Conservation (phyloP, 257 asterid species). For the Salvia rosmarinus region DNA sequence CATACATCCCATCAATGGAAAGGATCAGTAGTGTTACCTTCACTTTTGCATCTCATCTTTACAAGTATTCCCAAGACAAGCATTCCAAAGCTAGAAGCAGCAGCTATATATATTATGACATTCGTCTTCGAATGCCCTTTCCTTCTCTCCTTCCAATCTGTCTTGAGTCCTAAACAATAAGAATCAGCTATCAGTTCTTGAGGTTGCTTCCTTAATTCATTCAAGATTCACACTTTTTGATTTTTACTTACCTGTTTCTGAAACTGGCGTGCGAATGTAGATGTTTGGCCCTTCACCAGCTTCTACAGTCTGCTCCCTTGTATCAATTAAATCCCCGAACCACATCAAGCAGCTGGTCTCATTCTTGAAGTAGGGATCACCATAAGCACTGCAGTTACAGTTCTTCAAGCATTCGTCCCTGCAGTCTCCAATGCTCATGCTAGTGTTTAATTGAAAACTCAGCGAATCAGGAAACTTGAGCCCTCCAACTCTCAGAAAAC, state of each 20-base stretch:
- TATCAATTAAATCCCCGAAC: constrained; percentile 31
- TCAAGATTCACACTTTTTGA: neutral
- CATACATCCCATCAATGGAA: neutral
- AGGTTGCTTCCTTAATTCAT: neutral
- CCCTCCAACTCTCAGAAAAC: constrained; percentile 20
- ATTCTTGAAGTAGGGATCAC: constrained; percentile 3
- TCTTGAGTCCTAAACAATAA: neutral
- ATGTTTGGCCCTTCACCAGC: neutral
- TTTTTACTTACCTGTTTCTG: constrained; percentile 7
- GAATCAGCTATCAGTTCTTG: neutral
- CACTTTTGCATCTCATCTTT: neutral
- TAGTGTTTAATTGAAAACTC: neutral
- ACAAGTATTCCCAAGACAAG: constrained; percentile 10
- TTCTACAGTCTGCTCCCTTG: neutral
- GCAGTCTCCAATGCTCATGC: constrained; percentile 15
- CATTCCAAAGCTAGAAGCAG: neutral
- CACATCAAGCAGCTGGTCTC: constrained; percentile 33
- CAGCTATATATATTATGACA: neutral
- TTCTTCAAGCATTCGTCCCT: constrained; percentile 22
- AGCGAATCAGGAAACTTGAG: constrained; percentile 17
- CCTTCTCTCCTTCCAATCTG: neutral
- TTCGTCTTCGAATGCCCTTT: neutral
- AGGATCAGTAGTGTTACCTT: constrained; percentile 3
- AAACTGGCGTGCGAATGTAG: constrained; percentile 25
- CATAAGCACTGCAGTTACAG: constrained; percentile 32